Conservation (phyloP, 106 monocot genomes). For the Acorus gramineus region DNA sequence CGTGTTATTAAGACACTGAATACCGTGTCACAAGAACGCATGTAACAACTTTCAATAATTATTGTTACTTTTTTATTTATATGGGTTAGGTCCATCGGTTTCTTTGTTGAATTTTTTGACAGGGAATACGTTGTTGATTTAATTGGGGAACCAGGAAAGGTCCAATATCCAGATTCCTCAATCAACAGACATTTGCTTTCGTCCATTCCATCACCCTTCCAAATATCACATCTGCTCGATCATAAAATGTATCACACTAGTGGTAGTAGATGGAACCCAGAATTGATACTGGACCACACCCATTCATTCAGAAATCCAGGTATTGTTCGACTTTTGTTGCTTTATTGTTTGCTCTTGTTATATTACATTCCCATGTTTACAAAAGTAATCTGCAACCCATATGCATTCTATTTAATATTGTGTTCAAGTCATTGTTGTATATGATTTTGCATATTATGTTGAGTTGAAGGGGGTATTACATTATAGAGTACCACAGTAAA, state of each 20-base stretch:
- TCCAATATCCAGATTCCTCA: constrained; percentile 51
- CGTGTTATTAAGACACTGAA: too few species aligned
- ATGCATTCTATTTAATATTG: too few species aligned
- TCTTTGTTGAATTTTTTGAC: constrained; percentile 5
- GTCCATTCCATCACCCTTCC: constrained; percentile 65
- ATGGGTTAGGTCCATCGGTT: neutral
- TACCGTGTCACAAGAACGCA: too few species aligned
- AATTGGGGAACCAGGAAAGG: constrained; percentile 42
- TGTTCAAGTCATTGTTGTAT: too few species aligned
- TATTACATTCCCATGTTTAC: too few species aligned
- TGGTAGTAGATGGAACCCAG: constrained; percentile 12
- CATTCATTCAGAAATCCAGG: constrained; percentile 18
- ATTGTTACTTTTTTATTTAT: neutral
- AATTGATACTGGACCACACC: constrained; percentile 8
- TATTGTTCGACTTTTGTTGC: constrained; percentile 1
- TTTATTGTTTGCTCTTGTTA: too few species aligned
- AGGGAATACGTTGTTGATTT: constrained; percentile 73
- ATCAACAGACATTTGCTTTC: constrained; percentile 59
- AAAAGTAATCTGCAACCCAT: too few species aligned
- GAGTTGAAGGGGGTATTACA: too few species aligned
- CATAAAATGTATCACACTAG: constrained; percentile 16
- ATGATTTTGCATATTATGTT: too few species aligned
- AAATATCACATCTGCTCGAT: constrained; percentile 23
- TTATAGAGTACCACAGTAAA: too few species aligned
- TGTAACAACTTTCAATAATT: neutral